Base-by-base conservation (phyloP, 169 alveolate species). In the Perkinsus marinus region DNA sequence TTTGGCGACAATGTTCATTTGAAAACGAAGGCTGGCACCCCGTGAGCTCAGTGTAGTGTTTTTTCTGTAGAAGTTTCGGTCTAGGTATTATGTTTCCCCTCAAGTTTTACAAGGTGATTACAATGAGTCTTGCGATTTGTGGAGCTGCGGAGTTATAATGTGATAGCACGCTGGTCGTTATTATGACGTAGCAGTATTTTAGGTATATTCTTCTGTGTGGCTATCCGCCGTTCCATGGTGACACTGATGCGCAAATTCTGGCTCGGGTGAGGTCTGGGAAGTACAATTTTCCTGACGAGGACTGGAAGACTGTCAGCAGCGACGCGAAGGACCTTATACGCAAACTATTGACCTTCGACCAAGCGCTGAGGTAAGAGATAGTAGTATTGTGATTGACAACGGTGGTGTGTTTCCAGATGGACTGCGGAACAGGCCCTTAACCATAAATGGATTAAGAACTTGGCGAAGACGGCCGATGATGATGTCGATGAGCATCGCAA, bases 51-150 rank as follows among this genome's bases (percentile, higher is more conserved):
- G 22, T 2, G 30, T 5, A 2, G 37, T 57, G 9, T 26, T 57
- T 2, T 57, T 26, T 26, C 79, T 19, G 36, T 30, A 57, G 36
- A 2, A 16, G 36, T 26, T 0, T 5, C 79, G 37, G 5, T 57
- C 79, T n/a, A 57, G 79, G 79, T 96, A 97, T 93, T 97, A 97
- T 94, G 97, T 97, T 94, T 98, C 98, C 46, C 99, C 99, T 5
- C 99, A 97, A 93, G 98, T 97, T 26, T 94, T 95, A 39, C 97
- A 96, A 79, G 97, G 97, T 91, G 95, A 96, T 19, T 97, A 97
- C 93, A 98, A 97, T 92, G 97, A 96, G 68, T 96, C 96, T 94
- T 97, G 99, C 91, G 99, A 97, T 93, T 94, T 97, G 89, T 97
- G 99, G 99, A 96, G 98, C 68, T 95, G 97, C 39, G 99, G 99